phyloP scores from a whole-genome alignment of 352 stramenopile genomes.

The Halophytophthora polymorphica region DNA sequence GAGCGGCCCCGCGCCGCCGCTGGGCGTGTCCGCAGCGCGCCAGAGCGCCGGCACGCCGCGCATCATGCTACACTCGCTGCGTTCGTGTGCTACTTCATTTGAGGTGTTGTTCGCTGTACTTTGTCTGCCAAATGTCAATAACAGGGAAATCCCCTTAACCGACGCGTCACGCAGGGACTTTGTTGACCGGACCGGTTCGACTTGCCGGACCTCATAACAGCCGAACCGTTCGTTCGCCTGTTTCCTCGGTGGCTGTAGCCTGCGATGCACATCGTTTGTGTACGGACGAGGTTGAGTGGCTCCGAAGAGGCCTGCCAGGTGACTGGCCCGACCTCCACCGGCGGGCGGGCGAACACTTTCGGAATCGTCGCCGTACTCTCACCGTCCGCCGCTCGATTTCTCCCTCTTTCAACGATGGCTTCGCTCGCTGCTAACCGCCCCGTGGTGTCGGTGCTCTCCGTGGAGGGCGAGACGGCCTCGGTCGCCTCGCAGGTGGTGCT shows the following conservation, averaged over 20 bases:
- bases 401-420: slow-evolving; percentile 52
- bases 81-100: too few relatives aligned
- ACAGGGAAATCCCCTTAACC: too few relatives aligned
- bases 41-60: slow-evolving; percentile 13
- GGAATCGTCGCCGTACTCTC: slow-evolving; percentile 51
- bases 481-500: slow-evolving; percentile 91
- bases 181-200: too few relatives aligned
- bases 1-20: slow-evolving; percentile 3
- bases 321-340: neutral
- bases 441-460: slow-evolving; percentile 94
- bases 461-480: slow-evolving; percentile 71
- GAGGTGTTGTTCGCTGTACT: too few relatives aligned
- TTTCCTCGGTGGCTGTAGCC: too few relatives aligned
- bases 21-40: slow-evolving; percentile 4
- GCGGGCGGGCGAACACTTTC: slow-evolving; percentile 29
- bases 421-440: slow-evolving; percentile 92
- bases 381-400: slow-evolving; percentile 53
- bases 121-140: too few relatives aligned
- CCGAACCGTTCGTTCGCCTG: too few relatives aligned
- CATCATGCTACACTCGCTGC: neutral
- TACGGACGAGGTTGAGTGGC: too few relatives aligned
- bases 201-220: too few relatives aligned
- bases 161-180: too few relatives aligned
- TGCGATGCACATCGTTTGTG: too few relatives aligned
- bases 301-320: slow-evolving; percentile 1